Evolutionary conservation across 768 basidiomycete genomes (phyloP).

Genomic region (Pisolithus microcarpus): DNA sequence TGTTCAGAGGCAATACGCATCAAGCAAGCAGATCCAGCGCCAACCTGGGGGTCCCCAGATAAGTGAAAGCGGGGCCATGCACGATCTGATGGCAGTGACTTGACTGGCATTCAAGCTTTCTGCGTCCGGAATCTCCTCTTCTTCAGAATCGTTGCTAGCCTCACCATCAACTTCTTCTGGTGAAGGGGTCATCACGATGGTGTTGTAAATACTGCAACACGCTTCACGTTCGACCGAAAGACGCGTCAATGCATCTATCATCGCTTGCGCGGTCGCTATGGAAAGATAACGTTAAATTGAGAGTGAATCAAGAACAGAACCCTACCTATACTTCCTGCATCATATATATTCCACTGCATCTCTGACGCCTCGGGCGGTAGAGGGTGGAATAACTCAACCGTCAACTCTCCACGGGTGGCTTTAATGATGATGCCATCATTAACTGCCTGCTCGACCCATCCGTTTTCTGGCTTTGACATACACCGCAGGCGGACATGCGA

Average conservation of each 20-base stretch:
- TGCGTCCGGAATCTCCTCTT: slow-evolving; percentile 9
- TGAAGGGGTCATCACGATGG: slow-evolving; percentile 33
- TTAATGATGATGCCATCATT: slow-evolving; percentile 57
- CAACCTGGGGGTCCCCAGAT: slow-evolving; percentile 69
- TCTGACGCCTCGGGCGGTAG: slow-evolving; percentile 52
- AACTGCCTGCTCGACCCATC: slow-evolving; percentile 38
- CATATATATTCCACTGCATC: slow-evolving; percentile 62
- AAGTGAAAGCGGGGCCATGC: slow-evolving; percentile 39
- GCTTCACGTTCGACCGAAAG: slow-evolving; percentile 36
- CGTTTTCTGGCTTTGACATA: slow-evolving; percentile 47
- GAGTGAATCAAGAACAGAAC: neutral
- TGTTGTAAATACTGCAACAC: slow-evolving; percentile 44
- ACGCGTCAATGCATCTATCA: slow-evolving; percentile 54
- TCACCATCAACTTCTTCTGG: slow-evolving; percentile 14
- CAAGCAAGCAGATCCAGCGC: neutral
- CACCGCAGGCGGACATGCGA: slow-evolving; percentile 60
- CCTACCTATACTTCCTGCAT: slow-evolving; percentile 54
- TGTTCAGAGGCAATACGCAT: neutral
- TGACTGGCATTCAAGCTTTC: slow-evolving; percentile 49
- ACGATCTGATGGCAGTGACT: slow-evolving; percentile 40
- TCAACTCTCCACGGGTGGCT: slow-evolving; percentile 46
- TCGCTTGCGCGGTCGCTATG: slow-evolving; percentile 53
- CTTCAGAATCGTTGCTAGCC: slow-evolving; percentile 4
- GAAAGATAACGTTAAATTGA: neutral
- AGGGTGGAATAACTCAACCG: slow-evolving; percentile 46